Base-by-base conservation (phyloP, 2,329 filamentous ascomycete species). In the Xylariaceae sp. region DNA sequence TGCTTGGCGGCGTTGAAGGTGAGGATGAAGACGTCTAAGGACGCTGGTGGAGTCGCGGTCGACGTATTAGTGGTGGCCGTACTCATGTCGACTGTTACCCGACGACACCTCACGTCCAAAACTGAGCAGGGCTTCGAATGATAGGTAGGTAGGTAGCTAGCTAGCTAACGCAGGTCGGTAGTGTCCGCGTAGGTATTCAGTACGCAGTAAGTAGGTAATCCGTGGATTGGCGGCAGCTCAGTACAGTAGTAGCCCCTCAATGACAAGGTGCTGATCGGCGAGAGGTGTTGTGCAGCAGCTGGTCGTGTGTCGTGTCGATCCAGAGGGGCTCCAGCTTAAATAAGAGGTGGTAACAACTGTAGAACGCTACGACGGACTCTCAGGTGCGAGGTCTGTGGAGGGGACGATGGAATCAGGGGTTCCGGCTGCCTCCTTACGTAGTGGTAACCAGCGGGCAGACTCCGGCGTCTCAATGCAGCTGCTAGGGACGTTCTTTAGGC, bases 1-100 rank as follows among this genome's bases (percentile, higher is more conserved):
- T 80, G 80, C 66, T 90, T 89, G 37, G 83, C 93, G 70, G 90
- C 95, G 72, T 97, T 97, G 78, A 94, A 96, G 9, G 92, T 96
- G 56, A 96, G 75, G 63, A 96, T 82, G 68, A 96, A 88, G 58
- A 92, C 75, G 68, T 87, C 85, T 57, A 78, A 62, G 80, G 76
- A 48, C 80, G 78, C 2, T 30, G 23, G 23, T 30, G 54, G 51
- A 34, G 44, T 39, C 39, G 35, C 51, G 35, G 10, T 17, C 37
- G 30, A 23, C 10, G 49, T 53, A 53, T 11, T 48, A 47, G 37
- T 37, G 3, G 18, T 5, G 7, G 50, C 17, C 11, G 39, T 18
- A 47, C 44, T 17, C 30, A 42, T 49, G 45, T 58, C 15, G 37
- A 23, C 18, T 42, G 17, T 30, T 30, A 30, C 23, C 23, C 23